Conservation (phyloP, 495 filamentous ascomycete species). For the Penicillium nucicola region DNA sequence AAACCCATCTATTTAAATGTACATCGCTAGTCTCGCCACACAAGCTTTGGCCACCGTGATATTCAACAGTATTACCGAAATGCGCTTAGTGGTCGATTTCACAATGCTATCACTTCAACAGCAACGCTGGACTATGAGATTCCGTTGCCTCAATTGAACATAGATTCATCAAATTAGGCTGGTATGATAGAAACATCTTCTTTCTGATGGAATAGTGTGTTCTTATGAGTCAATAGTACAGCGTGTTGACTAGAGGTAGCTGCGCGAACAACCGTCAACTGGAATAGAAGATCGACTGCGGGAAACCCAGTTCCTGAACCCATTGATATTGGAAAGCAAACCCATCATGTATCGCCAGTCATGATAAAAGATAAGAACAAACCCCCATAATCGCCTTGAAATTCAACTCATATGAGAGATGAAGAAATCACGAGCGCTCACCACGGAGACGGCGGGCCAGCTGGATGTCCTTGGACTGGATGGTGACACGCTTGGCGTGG, state of each 20-base stretch:
- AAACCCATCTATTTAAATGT: no score
- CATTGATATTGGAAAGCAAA: slow-evolving; percentile 46
- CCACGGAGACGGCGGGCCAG: slow-evolving; percentile 94
- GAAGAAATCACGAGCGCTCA: slow-evolving; percentile 69
- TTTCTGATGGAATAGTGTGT: no score
- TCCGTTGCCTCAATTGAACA: no score
- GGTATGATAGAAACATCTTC: no score
- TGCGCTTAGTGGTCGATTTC: slow-evolving; percentile 4
- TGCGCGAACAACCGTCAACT: no score
- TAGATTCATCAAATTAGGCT: no score
- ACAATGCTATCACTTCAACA: slow-evolving; percentile 4
- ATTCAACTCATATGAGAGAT: slow-evolving; percentile 9
- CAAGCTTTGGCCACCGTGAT: no score
- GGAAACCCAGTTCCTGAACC: slow-evolving; percentile 43
- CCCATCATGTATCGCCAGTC: slow-evolving; percentile 52
- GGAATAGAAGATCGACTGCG: no score
- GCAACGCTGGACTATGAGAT: slow-evolving; percentile 4
- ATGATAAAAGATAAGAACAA: slow-evolving; percentile 40
- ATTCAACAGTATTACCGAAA: background rate
- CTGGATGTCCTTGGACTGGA: slow-evolving; percentile 95
- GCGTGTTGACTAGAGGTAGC: no score
- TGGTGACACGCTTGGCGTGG: slow-evolving; percentile 99
- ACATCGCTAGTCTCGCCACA: no score
- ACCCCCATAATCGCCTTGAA: slow-evolving; percentile 50
- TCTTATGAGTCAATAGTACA: no score